Base-by-base conservation (phyloP, 2,329 filamentous ascomycete genomes). In the Verticillium isaacii region DNA sequence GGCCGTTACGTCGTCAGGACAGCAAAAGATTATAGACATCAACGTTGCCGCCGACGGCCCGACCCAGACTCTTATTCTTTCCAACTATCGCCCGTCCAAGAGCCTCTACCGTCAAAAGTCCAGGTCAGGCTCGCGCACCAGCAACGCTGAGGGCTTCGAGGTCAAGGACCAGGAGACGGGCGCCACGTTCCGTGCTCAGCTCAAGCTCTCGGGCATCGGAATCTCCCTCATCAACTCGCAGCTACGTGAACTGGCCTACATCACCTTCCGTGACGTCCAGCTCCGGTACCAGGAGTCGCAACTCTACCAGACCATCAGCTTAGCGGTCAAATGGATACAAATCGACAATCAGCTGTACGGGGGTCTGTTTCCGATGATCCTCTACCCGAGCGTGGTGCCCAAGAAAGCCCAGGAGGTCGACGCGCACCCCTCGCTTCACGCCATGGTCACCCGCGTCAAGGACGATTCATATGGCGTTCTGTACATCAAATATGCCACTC, bases 311-410 rank as follows among this genome's bases (percentile, higher is more conserved):
- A 98, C 93, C 0, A 77, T 97, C 64, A 94, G 92, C 57, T 81
- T 95, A 58, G 91, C 92, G 0, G 89, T 98, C 73, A 98, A 99
- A 75, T 99, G 96, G 96, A 95, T 99, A 32, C 95, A 99, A 75
- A 91, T 99, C 68, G 95, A 99, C 76, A 99, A 99, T 69, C 95
- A 99, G 75, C 85, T 99, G 15, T 99, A 99, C 70, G 96, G 96
- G 32, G 95, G 96, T 32, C 93, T 99, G 68, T 99, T 99, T 82
- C 95, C 95, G 0, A 96, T 99, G 78, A 87, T 99, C 34, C 82
- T 99, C 62, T 99, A 99, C 73, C 95, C 95, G 6, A 97, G 93
- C 76, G 95, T 99, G 11, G 95, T 99, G 17, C 94, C 95, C 0
- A 98, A 98, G 82, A 95, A 93, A 66, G 93, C 92, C 39, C 93